Evolutionary conservation across 2,329 filamentous ascomycete species (phyloP), one percentile per base, ranked within the genome.

Genomic region (Verticillium isaacii): DNA sequence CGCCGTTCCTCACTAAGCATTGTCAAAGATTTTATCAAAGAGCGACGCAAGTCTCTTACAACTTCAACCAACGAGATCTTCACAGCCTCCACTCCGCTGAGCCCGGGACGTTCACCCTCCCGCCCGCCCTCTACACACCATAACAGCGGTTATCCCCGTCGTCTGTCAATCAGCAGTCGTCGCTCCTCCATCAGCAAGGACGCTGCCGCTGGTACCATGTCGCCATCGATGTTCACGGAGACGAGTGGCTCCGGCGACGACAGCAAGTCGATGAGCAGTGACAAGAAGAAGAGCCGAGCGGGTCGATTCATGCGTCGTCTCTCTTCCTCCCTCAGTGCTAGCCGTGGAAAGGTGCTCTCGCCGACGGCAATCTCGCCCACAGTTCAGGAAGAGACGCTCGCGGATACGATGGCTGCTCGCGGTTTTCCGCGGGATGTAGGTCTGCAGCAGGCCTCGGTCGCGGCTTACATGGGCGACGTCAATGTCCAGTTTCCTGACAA

Each of bases 401-500:
- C 64, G 37, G 70, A 70, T 15, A 64, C 68, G 5, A 61, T 61
- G 15, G 60, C 62, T 4, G 50, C 64, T 2, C 57, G 61, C 9
- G 19, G 45, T 25, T 19, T 29, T 23, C 9, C 19, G 7, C 45
- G 45, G 11, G 45, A 14, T 23, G 55, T 68, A 25, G 7, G 70
- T 66, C 32, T 73, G 70, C 19, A 75, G 70, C 62, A 71, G 23
- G 69, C 77, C 0, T 75, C 74, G 57, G 78, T 87, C 59, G 82
- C 89, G 32, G 82, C 91, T 3, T 88, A 89, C 64, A 84, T 96
- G 74, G 92, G 93, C 57, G 92, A 97, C 70, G 89, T 99, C 65
- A 98, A 99, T 69, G 91, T 98, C 12, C 95, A 99, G 73, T 97
- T 99, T 73, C 95, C 95, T 0, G 94, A 98, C 72, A 96, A 92